Evolutionary conservation across 176 grass and related monocot species (phyloP).

Genomic region (Carex littledalei): DNA sequence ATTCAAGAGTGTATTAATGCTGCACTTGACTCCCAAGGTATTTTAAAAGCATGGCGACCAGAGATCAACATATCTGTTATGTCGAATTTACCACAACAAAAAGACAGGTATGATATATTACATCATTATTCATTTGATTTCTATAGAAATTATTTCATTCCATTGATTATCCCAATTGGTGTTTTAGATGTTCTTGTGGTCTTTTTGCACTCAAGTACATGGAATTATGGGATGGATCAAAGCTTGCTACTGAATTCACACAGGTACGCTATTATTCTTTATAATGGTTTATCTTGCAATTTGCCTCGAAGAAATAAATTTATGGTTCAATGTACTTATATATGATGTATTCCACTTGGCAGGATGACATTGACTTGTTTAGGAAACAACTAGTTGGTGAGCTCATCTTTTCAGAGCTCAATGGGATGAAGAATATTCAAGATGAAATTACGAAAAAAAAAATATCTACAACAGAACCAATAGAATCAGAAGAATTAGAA

Average conservation of each 20-base stretch:
- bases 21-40: not conserved
- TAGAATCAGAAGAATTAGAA: too few relatives aligned
- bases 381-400: not conserved
- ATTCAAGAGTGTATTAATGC: not conserved
- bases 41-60: not conserved
- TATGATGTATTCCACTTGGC: not conserved
- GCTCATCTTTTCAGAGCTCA: not conserved
- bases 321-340: not conserved
- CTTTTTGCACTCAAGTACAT: slow-evolving; percentile 1
- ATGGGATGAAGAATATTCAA: too few relatives aligned
- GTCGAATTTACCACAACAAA: not conserved
- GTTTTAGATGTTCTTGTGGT: not conserved
- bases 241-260: not conserved
- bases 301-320: not conserved
- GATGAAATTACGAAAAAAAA: too few relatives aligned
- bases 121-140: not conserved
- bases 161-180: not conserved
- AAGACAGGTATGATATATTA: not conserved
- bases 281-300: not conserved
- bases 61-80: not conserved
- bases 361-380: not conserved
- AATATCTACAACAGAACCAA: too few relatives aligned
- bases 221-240: not conserved
- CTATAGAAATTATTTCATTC: not conserved
- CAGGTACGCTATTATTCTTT: not conserved